Base-by-base conservation (phyloP, 2,329 filamentous ascomycete genomes). In the Diplodia seriata region DNA sequence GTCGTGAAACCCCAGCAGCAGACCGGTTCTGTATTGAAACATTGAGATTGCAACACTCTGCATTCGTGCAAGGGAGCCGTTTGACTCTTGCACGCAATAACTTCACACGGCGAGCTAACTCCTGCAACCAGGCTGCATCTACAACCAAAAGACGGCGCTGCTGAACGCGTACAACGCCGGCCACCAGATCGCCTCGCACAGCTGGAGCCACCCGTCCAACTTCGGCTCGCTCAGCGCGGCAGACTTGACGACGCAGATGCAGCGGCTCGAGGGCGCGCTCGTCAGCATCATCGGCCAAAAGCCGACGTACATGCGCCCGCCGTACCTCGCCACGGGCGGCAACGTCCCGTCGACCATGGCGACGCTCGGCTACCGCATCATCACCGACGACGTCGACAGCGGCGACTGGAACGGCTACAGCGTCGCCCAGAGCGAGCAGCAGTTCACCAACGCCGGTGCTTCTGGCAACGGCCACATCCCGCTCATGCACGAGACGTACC, bases 241-340 rank as follows among this genome's bases (percentile, higher is more conserved):
- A 26, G 75, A 76, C 51, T 70, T 78, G 1, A 77, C 73, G 4
- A 70, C 68, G 9, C 73, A 78, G 69, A 78, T 78, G 76, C 68
- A 71, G 33, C 71, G 72, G 51, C 70, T 78, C 12, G 76, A 78
- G 59, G 72, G 71, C n/a, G 76, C 76, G 2, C 71, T 77, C 40
- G 70, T 75, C 68, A 77, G 76, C 71, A 78, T 78, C 68, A 77
- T 78, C 64, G 76, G 76, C 68, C 72, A 73, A 20, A 76, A 76
- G 68, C 76, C 76, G 3, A 78, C 76, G 0, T 78, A 78, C 71
- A 78, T 78, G 76, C 76, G 76, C 0, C 76, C 76, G 1, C 76
- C 76, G 0, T 78, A 78, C 67, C 75, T 78, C 55, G 75, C 75
- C 14, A 77, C 76, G 0, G 73, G 74, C 56, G 74, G 74, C 47